A percentile compares a stretch with the other conserved stretches of the same genome.
These are phyloP conservation scores for Oryza nivara DNA, from an alignment of 176 grass and related monocot genomes.

Conservation along the genomic window DNA sequence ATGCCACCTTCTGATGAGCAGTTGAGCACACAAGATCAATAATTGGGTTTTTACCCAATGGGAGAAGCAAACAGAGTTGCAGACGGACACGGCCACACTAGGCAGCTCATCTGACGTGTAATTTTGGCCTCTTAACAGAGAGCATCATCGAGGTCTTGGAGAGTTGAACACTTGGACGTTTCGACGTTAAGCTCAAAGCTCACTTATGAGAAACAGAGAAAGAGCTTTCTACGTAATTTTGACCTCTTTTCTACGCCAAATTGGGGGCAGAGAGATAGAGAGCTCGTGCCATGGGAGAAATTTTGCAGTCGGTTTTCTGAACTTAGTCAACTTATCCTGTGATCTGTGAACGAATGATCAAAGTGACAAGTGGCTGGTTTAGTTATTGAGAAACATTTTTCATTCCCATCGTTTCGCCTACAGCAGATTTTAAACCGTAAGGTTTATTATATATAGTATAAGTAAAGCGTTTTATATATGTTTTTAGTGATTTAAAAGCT, in stretches of 20 bases:
- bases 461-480: too few species aligned
- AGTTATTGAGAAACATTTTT: neutral
- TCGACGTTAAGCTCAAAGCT: neutral
- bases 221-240: neutral
- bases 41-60: neutral
- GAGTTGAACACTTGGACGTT: neutral
- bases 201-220: neutral
- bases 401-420: too few species aligned
- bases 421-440: too few species aligned
- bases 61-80: constrained; percentile 15
- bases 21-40: neutral
- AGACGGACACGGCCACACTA: neutral
- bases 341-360: neutral
- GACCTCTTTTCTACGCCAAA: neutral
- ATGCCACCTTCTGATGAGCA: neutral
- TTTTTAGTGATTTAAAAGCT: too few species aligned
- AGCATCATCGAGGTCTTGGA: neutral
- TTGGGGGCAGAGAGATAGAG: neutral
- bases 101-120: neutral
- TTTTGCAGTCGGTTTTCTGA: neutral
- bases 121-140: neutral
- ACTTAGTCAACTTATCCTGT: neutral
- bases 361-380: neutral
- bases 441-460: too few species aligned
- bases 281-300: neutral